Base-by-base conservation (phyloP, 331 rosid genomes). In the Stylosanthes scabra region DNA sequence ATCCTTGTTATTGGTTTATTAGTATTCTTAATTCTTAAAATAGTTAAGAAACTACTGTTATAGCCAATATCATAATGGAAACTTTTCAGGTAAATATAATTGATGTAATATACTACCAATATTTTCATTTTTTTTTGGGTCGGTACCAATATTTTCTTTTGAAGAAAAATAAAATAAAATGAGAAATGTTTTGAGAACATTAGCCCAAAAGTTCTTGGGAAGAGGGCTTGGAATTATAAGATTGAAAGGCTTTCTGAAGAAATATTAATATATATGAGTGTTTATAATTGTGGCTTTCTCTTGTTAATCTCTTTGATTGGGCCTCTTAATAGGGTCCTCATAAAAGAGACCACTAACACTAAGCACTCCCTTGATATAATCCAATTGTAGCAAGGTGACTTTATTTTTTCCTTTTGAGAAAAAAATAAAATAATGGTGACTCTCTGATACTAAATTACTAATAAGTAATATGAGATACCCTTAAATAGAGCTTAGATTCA, bases 301-400 rank as follows among this genome's bases (percentile, higher is more conserved):
- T 49, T 6, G 60, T 40, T 49, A 49, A 51, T 6, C n/a, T 60
- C 47, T 20, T 59, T 37, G 28, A 34, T 40, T 71, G 45, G 76
- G 68, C 59, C 59, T 37, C 59, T 45, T 46, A 13, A 15, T 58
- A 6, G 6, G 55, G 55, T 13, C 55, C 55, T 49, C 16, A n/a
- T 15, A 49, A 12, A 6, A 41, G 74, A 20, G 25, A 40, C 41
- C 41, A 40, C 54, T 16, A 52, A 31, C 37, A 31, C 37, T 31
- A 31, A 52, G 28, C 29, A 37, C 63, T 16, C 40, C 16, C 40
- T 16, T 16, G 3, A 39, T 31, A 39, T 37, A 4, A n/a, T 51
- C 27, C 57, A 51, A n/a, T 9, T 51, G 15, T 6, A n/a, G 10
- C 57, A 5, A 31, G 37, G 27, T 14, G 15, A 27, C 10, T n/a